Evolutionary conservation across 495 filamentous ascomycete species (phyloP).

Genomic region (Neurospora sp.): DNA sequence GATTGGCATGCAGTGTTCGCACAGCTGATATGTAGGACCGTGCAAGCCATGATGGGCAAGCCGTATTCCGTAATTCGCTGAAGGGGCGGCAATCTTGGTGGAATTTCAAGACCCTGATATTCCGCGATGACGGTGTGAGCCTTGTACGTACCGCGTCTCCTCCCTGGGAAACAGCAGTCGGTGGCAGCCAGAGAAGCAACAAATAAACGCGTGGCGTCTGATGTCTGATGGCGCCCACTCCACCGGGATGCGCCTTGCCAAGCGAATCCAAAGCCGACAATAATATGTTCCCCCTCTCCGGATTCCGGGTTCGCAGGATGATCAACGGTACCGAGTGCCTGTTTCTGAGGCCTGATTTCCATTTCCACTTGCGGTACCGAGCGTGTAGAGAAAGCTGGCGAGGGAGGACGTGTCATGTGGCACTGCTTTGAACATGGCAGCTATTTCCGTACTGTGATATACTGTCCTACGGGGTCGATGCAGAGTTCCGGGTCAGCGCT

Average conservation of each 20-base stretch:
- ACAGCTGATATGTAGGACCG: neutral
- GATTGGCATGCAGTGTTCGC: neutral
- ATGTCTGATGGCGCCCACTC: neutral
- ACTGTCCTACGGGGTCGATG: neutral
- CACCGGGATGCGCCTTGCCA: neutral
- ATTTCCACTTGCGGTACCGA: neutral
- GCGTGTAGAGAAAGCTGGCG: neutral
- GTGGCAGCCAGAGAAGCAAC: neutral
- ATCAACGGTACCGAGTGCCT: neutral
- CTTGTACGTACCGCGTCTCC: neutral
- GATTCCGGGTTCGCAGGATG: neutral
- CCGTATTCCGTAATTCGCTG: neutral
- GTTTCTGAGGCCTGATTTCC: neutral
- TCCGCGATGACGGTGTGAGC: neutral
- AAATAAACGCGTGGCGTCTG: neutral
- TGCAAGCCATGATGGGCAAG: neutral
- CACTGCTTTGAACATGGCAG: neutral
- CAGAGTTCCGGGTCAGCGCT: neutral
- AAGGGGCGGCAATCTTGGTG: neutral
- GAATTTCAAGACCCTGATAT: neutral
- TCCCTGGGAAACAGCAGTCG: neutral
- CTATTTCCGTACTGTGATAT: neutral
- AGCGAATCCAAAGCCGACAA: neutral
- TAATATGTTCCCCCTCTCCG: neutral
- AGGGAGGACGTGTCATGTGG: neutral